Base-by-base conservation (phyloP, 1,284 basidiomycete genomes). In the Sporisorium sorghi region DNA sequence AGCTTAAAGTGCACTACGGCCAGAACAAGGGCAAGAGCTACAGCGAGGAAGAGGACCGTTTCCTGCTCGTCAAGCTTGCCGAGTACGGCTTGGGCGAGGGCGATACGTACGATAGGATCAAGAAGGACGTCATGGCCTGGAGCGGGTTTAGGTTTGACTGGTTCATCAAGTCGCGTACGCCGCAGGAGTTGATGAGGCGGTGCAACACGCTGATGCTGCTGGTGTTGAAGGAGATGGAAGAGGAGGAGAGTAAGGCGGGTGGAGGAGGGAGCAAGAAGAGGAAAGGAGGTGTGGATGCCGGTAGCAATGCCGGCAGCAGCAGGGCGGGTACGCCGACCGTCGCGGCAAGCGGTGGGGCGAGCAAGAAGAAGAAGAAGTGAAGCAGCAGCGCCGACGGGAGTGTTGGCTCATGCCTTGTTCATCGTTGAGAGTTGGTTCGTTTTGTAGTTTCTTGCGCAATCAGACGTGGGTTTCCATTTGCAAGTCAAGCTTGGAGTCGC, bases 161-260 rank as follows among this genome's bases (percentile, higher is more conserved):
- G 95, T 99, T 98, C 87, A 93, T 99, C 88, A 97, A 97, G 87
- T 93, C 91, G 72, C 87, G 97, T 55, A 94, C 93, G 24, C 91
- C 93, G 11, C 90, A 93, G 80, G 97, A 99, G 87, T 87, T 99
- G 67, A 90, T 91, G 77, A 87, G 96, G 76, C 87, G 97, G 58
- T 97, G 94, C 78, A 92, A 91, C 77, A 98, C 96, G 8, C 85
- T 99, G 40, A 83, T 98, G 40, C 88, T 91, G 15, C 92, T 97
- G 89, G 92, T 98, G 68, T 91, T 94, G 86, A 97, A 97, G 87
- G 80, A 81, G 55, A 94, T 85, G 35, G 73, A 96, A 85, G 84
- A 84, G 48, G 74, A 79, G 26, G 64, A 67, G 26, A 52, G 43
- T 21, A 32, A n/a, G n/a, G 33, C 7, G 14, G 43, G 37, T 12